phyloP scores from a whole-genome alignment of 2,329 filamentous ascomycete species.

The Ophiostoma australiae region DNA sequence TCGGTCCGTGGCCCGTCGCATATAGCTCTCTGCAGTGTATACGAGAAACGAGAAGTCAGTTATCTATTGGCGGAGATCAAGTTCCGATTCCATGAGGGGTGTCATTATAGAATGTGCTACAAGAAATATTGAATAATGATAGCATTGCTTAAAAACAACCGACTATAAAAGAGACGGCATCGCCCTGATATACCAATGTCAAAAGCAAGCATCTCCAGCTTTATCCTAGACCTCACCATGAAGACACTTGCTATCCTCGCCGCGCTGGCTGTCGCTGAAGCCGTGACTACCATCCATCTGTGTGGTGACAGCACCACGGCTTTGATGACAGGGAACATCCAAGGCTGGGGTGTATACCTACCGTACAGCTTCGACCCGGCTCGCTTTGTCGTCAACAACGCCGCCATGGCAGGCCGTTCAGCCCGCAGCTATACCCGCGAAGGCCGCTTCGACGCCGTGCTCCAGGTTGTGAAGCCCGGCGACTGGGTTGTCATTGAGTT shows the following conservation, averaged over 20 bases:
- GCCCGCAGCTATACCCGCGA: slow-evolving; percentile 63
- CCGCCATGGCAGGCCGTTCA: slow-evolving; percentile 60
- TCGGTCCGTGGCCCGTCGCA: background rate
- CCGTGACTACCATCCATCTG: slow-evolving; percentile 42
- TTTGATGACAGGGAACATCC: slow-evolving; percentile 33
- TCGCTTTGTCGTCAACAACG: slow-evolving; percentile 56
- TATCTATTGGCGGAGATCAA: background rate
- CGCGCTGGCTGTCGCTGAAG: slow-evolving; percentile 13
- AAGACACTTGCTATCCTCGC: background rate
- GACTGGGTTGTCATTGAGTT: slow-evolving; percentile 67
- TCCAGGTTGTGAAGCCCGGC: slow-evolving; percentile 44
- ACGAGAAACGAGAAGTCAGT: background rate
- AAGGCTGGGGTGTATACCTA: slow-evolving; percentile 55
- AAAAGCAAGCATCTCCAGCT: background rate
- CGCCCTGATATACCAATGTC: background rate
- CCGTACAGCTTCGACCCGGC: slow-evolving; percentile 40
- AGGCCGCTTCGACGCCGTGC: slow-evolving; percentile 56
- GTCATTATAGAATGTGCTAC: background rate
- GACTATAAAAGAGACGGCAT: background rate
- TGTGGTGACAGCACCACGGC: slow-evolving; percentile 56
- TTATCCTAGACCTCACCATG: background rate
- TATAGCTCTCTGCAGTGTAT: background rate
- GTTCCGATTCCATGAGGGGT: background rate
- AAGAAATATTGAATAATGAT: background rate
- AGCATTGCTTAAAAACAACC: background rate